Conservation (phyloP, 345 rosid species). For the Arabis alpina region DNA sequence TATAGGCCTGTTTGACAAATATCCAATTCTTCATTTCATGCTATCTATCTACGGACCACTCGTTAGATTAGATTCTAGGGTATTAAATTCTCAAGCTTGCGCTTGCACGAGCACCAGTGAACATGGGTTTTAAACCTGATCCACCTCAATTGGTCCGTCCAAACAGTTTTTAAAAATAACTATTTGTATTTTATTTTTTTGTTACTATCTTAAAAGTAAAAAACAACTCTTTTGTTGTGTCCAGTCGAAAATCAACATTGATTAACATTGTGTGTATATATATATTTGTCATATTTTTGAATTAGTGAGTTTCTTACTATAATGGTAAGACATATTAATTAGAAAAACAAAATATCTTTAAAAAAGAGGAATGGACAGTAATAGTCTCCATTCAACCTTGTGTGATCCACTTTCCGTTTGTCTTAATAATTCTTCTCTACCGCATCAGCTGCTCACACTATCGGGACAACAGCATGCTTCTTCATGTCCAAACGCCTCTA, state of each 20-base stretch:
- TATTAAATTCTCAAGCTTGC: not conserved
- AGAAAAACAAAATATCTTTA: no score
- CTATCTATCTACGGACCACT: not conserved
- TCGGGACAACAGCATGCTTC: constrained; percentile 90
- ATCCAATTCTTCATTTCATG: not conserved
- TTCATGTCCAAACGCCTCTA: constrained; percentile 77
- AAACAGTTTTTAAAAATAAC: no score
- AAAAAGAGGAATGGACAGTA: not conserved
- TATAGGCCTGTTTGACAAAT: not conserved
- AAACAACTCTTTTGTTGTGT: no score
- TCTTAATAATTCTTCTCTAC: not conserved
- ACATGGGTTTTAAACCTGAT: not conserved
- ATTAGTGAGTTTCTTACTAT: no score
- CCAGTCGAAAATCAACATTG: no score
- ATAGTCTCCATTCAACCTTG: not conserved
- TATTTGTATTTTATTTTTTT: no score
- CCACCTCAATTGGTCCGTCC: not conserved
- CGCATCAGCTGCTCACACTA: constrained; percentile 73
- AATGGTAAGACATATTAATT: no score
- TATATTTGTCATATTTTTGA: no score
- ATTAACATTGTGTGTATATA: no score
- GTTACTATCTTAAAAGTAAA: no score
- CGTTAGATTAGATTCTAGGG: not conserved
- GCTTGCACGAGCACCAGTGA: not conserved
- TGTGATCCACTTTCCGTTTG: not conserved